Base-by-base conservation (phyloP, 805 yeast genomes). In the Teunomyces panamensis region DNA sequence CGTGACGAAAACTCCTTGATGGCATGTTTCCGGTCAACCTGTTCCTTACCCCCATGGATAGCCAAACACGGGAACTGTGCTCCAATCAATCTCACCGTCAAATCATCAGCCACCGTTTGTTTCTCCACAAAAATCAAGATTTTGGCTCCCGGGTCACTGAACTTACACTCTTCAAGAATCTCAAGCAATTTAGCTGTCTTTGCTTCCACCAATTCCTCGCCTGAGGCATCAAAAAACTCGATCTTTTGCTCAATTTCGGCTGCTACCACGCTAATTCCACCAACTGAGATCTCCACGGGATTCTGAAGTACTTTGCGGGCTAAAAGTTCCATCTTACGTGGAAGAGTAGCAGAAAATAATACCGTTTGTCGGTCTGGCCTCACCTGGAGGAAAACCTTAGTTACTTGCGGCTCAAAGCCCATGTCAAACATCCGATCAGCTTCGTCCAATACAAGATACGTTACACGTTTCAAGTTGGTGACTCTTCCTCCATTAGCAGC, bases 331-430 rank as follows among this genome's bases (percentile, higher is more conserved):
- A 94, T 79, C 50, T 84, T 84, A 5, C 78, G 70, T 0, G 97
- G 96, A 56, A 94, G 90, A 0, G 99, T 94, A 0, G 99, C 99
- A 9, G 97, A 89, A 62, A 92, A 94, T 24, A 94, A 67, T 3
- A 91, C 92, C 13, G 94, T 87, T 59, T 92, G 98, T 43, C 86
- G 74, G 60, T 91, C 97, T 0, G 94, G 94, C 43, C 97, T 74
- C 2, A 89, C 75, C 32, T 86, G 85, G 11, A 79, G 74, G 60
- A 90, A 74, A 17, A 94, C 85, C 57, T 89, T 88, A 55, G 79
- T 82, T 3, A 94, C 89, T 61, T 94, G 99, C 0, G 99, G 98
- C 57, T 89, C 98, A 67, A 94, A 94, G 1, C 99, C 99, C 78
- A 94, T 73, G 64, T 94, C 99, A 69, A 92, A 92, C 87, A 94